Evolutionary conservation across 73 alveolate species (phyloP), one percentile per base, ranked within the genome.

Genomic region (Paramecium bursaria): DNA sequence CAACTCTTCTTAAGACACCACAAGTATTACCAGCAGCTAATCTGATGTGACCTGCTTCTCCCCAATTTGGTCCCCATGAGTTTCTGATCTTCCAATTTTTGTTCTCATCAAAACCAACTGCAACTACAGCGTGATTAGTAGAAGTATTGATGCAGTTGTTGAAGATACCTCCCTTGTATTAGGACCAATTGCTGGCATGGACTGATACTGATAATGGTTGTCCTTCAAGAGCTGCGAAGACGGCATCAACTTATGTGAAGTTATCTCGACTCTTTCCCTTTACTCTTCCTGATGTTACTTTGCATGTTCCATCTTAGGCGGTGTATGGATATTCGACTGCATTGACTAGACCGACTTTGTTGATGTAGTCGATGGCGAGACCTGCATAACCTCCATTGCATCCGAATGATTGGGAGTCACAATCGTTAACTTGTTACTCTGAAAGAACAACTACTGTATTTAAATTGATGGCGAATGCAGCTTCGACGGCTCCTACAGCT

Each of bases 11-110:
- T 0, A 67, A 61, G 31, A 79, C 93, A 17, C 87, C 89, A 13
- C 93, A 85, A 42, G 90, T 61, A 67, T 88, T 88, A 53, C 90
- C 93, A 14, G 53, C 73, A 23, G 54, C 48, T 49, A 95, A 82
- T 86, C 90, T 90, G 91, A 92, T 77, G 94, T 89, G 95, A 21
- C 99, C 99, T 19, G 53, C 39, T 11, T 85, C 97, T 33, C 99
- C 99, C 98, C 98, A 95, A 49, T 88, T 4, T 19, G 97, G 53
- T 25, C 99, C 98, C 97, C 98, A 95, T 25, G 98, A 94, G 94
- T 95, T 95, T 94, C 90, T 94, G 87, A 94, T 90, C 85, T 80
- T 86, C 92, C 90, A 86, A 90, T 80, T 92, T 29, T 48, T 87
- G 33, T 49, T 33, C 3, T 42, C 75, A 39, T 87, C 95, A 86